Evolutionary conservation across 371 early-diverging fungal species (phyloP).

Genomic region (Mortierella sp.): DNA sequence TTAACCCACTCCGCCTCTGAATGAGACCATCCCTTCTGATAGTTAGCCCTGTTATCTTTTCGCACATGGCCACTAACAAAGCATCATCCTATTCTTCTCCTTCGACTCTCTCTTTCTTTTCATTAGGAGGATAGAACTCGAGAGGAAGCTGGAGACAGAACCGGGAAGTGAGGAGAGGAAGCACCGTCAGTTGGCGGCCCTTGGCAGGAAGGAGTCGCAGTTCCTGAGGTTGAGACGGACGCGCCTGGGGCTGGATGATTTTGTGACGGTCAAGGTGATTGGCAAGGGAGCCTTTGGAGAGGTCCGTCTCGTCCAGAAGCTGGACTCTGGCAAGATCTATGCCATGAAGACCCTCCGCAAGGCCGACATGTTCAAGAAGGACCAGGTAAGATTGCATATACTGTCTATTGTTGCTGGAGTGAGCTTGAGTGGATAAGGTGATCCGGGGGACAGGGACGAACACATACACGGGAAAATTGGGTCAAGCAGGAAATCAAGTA

Average conservation of each 20-base stretch:
- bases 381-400: slow-evolving; percentile 91
- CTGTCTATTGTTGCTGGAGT: neutral
- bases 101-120: neutral
- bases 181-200: slow-evolving; percentile 79
- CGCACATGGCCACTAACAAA: neutral
- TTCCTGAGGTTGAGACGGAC: slow-evolving; percentile 93
- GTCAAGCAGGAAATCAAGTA: neutral
- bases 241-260: slow-evolving; percentile 94
- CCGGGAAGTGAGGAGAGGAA: slow-evolving; percentile 90
- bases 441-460: too few species aligned
- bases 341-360: slow-evolving; percentile 98
- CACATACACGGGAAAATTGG: neutral
- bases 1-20: too few species aligned
- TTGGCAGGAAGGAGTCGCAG: slow-evolving; percentile 94
- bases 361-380: slow-evolving; percentile 97
- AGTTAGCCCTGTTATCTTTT: neutral
- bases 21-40: too few species aligned
- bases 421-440: neutral
- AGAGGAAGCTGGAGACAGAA: slow-evolving; percentile 80
- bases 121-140: slow-evolving; percentile 82
- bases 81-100: neutral
- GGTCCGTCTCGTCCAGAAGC: slow-evolving; percentile 95
- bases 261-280: slow-evolving; percentile 97
- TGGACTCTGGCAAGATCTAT: slow-evolving; percentile 97
- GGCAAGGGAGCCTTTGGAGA: slow-evolving; percentile 99